Base-by-base conservation (phyloP, 352 stramenopile genomes). In the Globisporangium mamillatum region DNA sequence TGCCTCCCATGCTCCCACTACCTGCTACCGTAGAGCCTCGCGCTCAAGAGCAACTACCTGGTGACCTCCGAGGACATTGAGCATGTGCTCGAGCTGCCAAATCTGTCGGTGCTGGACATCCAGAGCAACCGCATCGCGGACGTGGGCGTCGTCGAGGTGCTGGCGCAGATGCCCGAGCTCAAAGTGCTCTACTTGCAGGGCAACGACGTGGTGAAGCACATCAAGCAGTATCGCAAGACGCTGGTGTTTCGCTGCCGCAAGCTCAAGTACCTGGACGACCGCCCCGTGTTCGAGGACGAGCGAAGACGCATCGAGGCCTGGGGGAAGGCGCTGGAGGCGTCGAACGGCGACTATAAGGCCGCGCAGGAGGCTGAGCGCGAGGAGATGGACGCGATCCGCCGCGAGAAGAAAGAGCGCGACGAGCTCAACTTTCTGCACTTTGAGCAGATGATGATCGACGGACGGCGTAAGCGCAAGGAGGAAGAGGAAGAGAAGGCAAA, bases 341-440 rank as follows among this genome's bases (percentile, higher is more conserved):
- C 77, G 1, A 72, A 78, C 12, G 84, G 86, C 72, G 77, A 94
- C 79, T 78, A 97, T 79, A 90, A 94, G 65, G 82, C 77, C 3
- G 90, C 91, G 1, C 81, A 91, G 58, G 86, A 91, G 29, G 87
- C 85, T 2, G 93, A 98, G 74, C 88, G 92, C 10, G 77, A 79
- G 14, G 90, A 97, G 75, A 93, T 98, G 75, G 79, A 88, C 20
- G 67, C 73, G 2, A 95, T 96, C 68, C 82, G 89, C 12, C 73
- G 93, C 46, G 89, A 96, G 63, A 97, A 97, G 81, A 90, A 84
- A 57, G 85, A 89, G 56, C 82, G 84, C 14, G 90, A 98, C 61
- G 82, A 95, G 32, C 65, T 79, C 34, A 97, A 97, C 70, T 97
- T 95, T 68, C 69, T 87, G 18, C 80, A 84, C 44, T 97, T 97